Percentiles rank a stretch among this genome's conserved stretches.
These are phyloP conservation scores for Symmetrospora coprosmae DNA, from an alignment of 768 basidiomycete genomes.

Conservation along the genomic window DNA sequence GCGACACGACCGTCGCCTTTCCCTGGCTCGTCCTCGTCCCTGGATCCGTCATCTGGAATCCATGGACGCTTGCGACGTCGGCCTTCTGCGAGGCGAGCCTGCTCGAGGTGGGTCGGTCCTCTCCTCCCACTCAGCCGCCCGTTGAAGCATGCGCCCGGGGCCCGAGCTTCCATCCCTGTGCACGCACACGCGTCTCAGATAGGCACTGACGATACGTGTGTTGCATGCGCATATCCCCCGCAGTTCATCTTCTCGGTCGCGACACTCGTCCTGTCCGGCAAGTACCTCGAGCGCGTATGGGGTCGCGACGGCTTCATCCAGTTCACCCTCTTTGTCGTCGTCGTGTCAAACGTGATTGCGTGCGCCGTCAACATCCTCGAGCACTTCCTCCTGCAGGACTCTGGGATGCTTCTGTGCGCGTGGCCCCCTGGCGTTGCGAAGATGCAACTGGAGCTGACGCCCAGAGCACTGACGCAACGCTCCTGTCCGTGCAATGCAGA, in stretches of 20 bases:
- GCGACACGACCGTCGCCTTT: constrained; percentile 26
- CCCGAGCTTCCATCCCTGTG: too few species aligned
- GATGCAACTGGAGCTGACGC: not conserved
- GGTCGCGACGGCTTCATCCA: constrained; percentile 40
- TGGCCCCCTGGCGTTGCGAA: not conserved
- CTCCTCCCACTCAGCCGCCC: not conserved
- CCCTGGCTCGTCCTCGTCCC: constrained; percentile 32
- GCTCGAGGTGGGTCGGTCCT: constrained; percentile 54
- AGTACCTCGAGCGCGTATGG: constrained; percentile 91
- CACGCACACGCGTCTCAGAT: too few species aligned
- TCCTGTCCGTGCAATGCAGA: too few species aligned
- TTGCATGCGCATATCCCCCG: constrained; percentile 15
- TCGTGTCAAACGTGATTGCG: constrained; percentile 73
- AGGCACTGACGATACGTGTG: not conserved
- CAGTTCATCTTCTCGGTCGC: constrained; percentile 66
- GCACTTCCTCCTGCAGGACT: constrained; percentile 27
- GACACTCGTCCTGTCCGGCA: constrained; percentile 63
- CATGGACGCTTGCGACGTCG: constrained; percentile 87
- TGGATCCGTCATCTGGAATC: constrained; percentile 38
- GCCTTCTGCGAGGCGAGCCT: constrained; percentile 70
- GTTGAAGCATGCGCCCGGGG: too few species aligned
- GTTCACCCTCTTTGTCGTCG: constrained; percentile 60
- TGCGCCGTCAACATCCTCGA: constrained; percentile 81
- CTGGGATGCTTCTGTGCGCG: constrained; percentile 26
- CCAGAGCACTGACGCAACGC: not conserved